phyloP scores from a whole-genome alignment of 1,139 yeast species.

The Spathaspora sp. region DNA sequence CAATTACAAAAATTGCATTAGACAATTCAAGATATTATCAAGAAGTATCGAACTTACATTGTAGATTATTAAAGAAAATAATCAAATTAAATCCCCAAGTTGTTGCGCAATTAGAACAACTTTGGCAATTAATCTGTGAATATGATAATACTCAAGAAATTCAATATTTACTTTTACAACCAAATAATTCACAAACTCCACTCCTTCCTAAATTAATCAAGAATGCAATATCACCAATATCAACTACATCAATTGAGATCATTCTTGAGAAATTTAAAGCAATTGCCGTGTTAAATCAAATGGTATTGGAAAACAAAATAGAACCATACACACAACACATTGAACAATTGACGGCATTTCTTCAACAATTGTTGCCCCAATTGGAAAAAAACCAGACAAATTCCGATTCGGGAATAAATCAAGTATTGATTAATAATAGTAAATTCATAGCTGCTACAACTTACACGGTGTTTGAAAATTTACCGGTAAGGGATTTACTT shows the following conservation, averaged over 20 bases:
- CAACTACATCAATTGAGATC: not conserved
- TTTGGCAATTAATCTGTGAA: conserved; percentile 2
- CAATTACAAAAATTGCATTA: conserved; percentile 28
- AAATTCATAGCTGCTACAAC: conserved; percentile 35
- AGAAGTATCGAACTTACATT: conserved; percentile 29
- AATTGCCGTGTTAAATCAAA: conserved; percentile 9
- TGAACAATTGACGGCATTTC: conserved; percentile 17
- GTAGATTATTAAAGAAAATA: conserved; percentile 33
- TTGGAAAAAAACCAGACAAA: conserved; percentile 7
- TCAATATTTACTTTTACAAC: conserved; percentile 9
- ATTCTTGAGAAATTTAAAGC: conserved; percentile 30
- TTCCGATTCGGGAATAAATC: conserved; percentile 14
- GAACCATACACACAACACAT: conserved; percentile 9
- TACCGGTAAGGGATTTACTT: not conserved
- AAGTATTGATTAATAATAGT: conserved; percentile 30
- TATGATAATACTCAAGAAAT: conserved; percentile 8
- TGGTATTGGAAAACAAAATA: not conserved
- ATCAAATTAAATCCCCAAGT: conserved; percentile 12
- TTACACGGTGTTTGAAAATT: conserved; percentile 2
- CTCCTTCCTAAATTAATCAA: conserved; percentile 1
- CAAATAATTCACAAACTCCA: not conserved
- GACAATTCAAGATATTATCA: conserved; percentile 40
- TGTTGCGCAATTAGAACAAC: not conserved
- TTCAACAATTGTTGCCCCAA: conserved; percentile 11
- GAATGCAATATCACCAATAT: conserved; percentile 1